Evolutionary conservation across 352 stramenopile genomes (phyloP).

Genomic region (Nothophytophthora sp.): DNA sequence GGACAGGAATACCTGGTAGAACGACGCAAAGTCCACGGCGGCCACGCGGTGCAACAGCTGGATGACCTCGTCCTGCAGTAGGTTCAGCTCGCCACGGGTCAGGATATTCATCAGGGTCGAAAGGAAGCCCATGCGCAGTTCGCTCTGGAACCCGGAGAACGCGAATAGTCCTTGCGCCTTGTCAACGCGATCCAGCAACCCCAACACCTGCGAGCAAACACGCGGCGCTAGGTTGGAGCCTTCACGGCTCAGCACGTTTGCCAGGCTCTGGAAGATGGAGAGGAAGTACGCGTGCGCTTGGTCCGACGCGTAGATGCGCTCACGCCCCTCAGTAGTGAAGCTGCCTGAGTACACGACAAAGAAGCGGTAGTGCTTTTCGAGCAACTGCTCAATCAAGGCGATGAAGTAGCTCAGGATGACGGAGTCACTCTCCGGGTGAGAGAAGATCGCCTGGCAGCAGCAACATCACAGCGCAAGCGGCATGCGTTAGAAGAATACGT

Average conservation of each 20-base stretch:
- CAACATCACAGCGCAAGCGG: too few relatives aligned
- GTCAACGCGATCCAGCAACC: conserved; percentile 66
- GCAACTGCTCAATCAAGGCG: conserved; percentile 65
- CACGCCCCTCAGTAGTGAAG: conserved; percentile 51
- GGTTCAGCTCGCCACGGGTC: conserved; percentile 75
- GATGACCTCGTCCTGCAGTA: conserved; percentile 79
- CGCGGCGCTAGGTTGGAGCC: conserved; percentile 53
- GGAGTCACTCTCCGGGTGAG: conserved; percentile 66
- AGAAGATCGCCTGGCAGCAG: conserved; percentile 60
- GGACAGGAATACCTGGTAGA: conserved; percentile 71
- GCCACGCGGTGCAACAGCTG: conserved; percentile 69
- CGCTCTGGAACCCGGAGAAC: conserved; percentile 71
- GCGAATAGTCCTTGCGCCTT: conserved; percentile 63
- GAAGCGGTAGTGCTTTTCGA: conserved; percentile 84
- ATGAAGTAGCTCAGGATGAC: conserved; percentile 75
- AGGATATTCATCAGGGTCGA: conserved; percentile 80
- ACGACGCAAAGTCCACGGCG: conserved; percentile 72
- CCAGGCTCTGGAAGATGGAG: conserved; percentile 77
- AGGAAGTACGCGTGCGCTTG: conserved; percentile 71
- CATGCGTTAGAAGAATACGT: too few relatives aligned
- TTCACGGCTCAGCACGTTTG: conserved; percentile 59
- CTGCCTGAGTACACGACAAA: conserved; percentile 59
- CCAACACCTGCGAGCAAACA: conserved; percentile 75
- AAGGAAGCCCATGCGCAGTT: conserved; percentile 77
- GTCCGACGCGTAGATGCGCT: conserved; percentile 65